Evolutionary conservation across 2,329 filamentous ascomycete species (phyloP).

Genomic region (Grosmannia serpens): DNA sequence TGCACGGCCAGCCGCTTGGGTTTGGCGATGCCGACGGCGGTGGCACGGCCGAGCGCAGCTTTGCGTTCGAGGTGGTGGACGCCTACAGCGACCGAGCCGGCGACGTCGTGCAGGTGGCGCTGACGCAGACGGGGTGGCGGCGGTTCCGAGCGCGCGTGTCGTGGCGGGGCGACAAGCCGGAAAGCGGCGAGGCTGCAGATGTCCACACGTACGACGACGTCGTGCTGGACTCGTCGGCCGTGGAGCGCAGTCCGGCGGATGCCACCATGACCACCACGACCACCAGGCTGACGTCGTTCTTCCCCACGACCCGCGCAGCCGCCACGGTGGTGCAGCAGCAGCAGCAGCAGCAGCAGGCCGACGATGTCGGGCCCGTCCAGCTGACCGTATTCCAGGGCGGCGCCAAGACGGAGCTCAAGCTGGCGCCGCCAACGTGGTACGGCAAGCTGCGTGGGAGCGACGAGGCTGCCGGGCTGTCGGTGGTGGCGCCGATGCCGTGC

Average conservation of each 20-base stretch:
- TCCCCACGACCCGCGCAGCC: constrained; percentile 66
- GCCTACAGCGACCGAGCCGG: constrained; percentile 32
- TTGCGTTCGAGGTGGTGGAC: constrained; percentile 47
- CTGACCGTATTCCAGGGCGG: constrained; percentile 69
- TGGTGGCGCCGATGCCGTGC: constrained; percentile 92
- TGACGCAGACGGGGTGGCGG: constrained; percentile 35
- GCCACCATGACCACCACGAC: constrained; percentile 10
- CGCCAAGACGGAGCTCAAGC: constrained; percentile 43
- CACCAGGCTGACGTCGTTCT: constrained; percentile 56
- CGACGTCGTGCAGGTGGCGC: constrained; percentile 43
- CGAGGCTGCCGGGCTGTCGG: constrained; percentile 61
- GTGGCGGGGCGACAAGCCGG: constrained; percentile 19
- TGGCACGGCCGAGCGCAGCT: constrained; percentile 29
- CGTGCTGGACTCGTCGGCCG: constrained; percentile 23
- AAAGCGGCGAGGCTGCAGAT: constrained; percentile 1
- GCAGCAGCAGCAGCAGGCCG: constrained; percentile 18
- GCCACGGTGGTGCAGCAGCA: constrained; percentile 59
- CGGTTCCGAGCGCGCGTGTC: constrained; percentile 35
- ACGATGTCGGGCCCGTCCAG: constrained; percentile 27
- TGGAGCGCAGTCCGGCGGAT: constrained; percentile 1
- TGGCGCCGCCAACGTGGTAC: constrained; percentile 64
- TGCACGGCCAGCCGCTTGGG: constrained; percentile 40
- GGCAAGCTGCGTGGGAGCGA: constrained; percentile 70
- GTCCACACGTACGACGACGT: constrained; percentile 32
- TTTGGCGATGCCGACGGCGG: constrained; percentile 34